Evolutionary conservation across 2,329 filamentous ascomycete genomes (phyloP).

Genomic region (Simplicillium sp.): DNA sequence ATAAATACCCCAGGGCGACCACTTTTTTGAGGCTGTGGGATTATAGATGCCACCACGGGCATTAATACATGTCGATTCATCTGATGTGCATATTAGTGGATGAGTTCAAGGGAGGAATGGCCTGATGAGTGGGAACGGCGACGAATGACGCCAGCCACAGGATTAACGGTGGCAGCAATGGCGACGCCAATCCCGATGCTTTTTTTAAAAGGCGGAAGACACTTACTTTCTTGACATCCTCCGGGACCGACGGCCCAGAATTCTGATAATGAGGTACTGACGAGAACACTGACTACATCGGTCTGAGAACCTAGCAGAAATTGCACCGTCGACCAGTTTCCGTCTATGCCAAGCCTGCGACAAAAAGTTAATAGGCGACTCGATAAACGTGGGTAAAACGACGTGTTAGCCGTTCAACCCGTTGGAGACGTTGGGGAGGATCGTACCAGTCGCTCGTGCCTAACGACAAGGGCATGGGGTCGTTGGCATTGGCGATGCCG

Average conservation of each 20-base stretch:
- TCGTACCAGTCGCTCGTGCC: not conserved
- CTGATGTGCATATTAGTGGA: constrained; percentile 15
- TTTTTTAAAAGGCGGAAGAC: not conserved
- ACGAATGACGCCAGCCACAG: not conserved
- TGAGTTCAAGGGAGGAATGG: constrained; percentile 9
- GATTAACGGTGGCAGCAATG: not conserved
- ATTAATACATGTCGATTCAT: constrained; percentile 41
- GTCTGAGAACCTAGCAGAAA: constrained; percentile 36
- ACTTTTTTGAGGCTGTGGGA: constrained; percentile 42
- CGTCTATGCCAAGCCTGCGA: constrained; percentile 54
- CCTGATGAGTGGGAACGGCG: not conserved
- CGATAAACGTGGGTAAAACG: no score
- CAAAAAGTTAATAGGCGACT: not conserved
- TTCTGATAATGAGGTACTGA: constrained; percentile 62
- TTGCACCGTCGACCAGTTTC: constrained; percentile 61
- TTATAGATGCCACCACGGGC: constrained; percentile 52
- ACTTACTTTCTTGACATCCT: constrained; percentile 43
- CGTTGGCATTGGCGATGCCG: no score
- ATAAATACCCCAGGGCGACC: constrained; percentile 50
- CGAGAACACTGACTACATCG: constrained; percentile 27
- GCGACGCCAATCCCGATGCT: not conserved
- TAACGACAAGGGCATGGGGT: not conserved
- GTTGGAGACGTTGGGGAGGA: not conserved
- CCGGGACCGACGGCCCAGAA: constrained; percentile 57
- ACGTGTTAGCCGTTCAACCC: no score